Base-by-base conservation (phyloP, 352 stramenopile species). In the Pythium scleroteichum region DNA sequence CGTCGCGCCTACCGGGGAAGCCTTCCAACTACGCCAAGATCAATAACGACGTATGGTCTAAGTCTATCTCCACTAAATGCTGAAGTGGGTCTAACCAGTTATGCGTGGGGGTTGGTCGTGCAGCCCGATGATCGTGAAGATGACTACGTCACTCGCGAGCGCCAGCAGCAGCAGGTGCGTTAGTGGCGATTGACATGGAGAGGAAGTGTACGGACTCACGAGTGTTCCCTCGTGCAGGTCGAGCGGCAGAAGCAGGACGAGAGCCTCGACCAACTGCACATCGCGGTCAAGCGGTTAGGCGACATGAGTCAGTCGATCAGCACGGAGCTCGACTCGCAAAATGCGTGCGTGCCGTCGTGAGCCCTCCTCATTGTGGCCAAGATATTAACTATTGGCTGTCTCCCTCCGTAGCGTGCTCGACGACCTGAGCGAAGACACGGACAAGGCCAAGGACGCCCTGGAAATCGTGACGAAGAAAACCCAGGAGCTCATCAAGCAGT, bases 351-450 rank as follows among this genome's bases (percentile, higher is more conserved):
- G 2, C 17, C 45, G 22, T 26, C 12, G 13, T 5, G n/a, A 60
- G 22, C 24, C 24, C 45, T 39, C 14, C 14, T 39, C 8, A 8
- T 39, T 39, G 33, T n/a, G n/a, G n/a, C n/a, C n/a, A n/a, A n/a
- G n/a, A n/a, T n/a, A n/a, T n/a, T n/a, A n/a, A n/a, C n/a, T n/a
- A n/a, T n/a, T n/a, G n/a, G n/a, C n/a, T n/a, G n/a, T n/a, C n/a
- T n/a, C n/a, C n/a, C n/a, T n/a, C n/a, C n/a, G n/a, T 69, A 94
- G 85, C 35, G 92, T 92, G 85, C 68, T 94, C 32, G 85, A 94
- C 61, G 82, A 94, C 33, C 64, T 94, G 58, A 94, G 73, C 50
- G 79, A 87, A 45, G 85, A 94, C 45, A 94, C 82, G 62, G 85
- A 94, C 63, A 89, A 89, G 42, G 82, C 85, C 10, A 86, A 87